Evolutionary conservation across 331 rosid species (phyloP).

Genomic region (Dryas integrifolia): DNA sequence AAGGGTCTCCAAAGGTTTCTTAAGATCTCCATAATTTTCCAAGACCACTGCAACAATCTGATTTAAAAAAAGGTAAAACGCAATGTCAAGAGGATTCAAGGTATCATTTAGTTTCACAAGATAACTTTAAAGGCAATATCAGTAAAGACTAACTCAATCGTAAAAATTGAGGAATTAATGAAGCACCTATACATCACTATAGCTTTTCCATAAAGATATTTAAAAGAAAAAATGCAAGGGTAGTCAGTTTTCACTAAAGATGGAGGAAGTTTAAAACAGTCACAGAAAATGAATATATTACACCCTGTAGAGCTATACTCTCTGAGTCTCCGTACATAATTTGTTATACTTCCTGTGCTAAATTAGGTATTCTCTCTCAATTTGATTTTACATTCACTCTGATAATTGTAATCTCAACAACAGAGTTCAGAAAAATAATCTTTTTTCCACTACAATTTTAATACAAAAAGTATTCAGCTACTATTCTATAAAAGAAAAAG

Average conservation of each 20-base stretch:
- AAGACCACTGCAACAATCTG: conserved; percentile 87
- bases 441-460: too few relatives aligned
- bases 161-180: not conserved
- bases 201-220: not conserved
- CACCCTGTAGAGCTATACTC: not conserved
- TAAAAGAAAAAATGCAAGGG: not conserved
- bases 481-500: too few relatives aligned
- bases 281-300: not conserved
- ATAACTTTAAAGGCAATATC: not conserved
- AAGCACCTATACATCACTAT: not conserved
- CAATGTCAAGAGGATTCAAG: conserved; percentile 16
- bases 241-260: not conserved
- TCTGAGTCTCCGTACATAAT: not conserved
- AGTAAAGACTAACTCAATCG: not conserved
- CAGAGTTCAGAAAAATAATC: not conserved
- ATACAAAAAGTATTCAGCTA: too few relatives aligned
- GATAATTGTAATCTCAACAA: conserved; percentile 1
- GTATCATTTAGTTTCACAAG: conserved; percentile 2
- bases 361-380: not conserved
- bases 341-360: not conserved
- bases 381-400: conserved; percentile 1
- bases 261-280: not conserved
- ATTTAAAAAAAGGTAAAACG: conserved; percentile 15
- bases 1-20: conserved; percentile 26
- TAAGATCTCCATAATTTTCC: conserved; percentile 66